These are phyloP conservation scores for Candida mattraensis DNA, from an alignment of 805 yeast species.

Conservation along the genomic window DNA sequence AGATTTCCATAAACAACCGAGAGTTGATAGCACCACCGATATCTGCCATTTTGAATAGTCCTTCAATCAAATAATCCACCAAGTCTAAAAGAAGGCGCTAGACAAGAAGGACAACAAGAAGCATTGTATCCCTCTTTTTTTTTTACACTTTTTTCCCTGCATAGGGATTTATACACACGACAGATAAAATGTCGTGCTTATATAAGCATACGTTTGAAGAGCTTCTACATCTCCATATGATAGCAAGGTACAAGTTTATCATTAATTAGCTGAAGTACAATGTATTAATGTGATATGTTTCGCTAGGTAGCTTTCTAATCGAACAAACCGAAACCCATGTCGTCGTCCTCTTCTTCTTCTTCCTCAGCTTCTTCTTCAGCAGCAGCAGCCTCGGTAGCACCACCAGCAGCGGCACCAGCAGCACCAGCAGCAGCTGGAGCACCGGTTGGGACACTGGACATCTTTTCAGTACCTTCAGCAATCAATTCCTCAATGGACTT, in stretches of 20 bases:
- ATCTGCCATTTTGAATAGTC: too few relatives aligned
- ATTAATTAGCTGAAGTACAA: slow-evolving; percentile 1
- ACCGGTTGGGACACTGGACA: slow-evolving; percentile 80
- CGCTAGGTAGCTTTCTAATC: too few relatives aligned
- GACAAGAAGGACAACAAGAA: too few relatives aligned
- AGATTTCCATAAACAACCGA: slow-evolving; percentile 22
- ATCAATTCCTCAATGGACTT: slow-evolving; percentile 71
- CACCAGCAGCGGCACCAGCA: slow-evolving; percentile 55
- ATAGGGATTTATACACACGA: too few relatives aligned
- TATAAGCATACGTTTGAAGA: neutral
- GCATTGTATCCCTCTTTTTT: too few relatives aligned
- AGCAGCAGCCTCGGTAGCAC: slow-evolving; percentile 55
- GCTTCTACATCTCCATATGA: too few relatives aligned
- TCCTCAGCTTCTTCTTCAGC: slow-evolving; percentile 56
- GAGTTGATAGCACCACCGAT: slow-evolving; percentile 13
- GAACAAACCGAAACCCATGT: slow-evolving; percentile 90
- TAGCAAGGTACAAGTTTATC: too few relatives aligned
- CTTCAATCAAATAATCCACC: too few relatives aligned
- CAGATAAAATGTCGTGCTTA: neutral
- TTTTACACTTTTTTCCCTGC: too few relatives aligned
- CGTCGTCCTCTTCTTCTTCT: slow-evolving; percentile 49
- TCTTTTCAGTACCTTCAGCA: slow-evolving; percentile 78
- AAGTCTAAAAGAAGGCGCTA: too few relatives aligned
- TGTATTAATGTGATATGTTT: slow-evolving; percentile 3
- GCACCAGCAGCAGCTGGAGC: slow-evolving; percentile 69